phyloP scores from a whole-genome alignment of 495 filamentous ascomycete species.

The Lindgomyces ingoldianus region DNA sequence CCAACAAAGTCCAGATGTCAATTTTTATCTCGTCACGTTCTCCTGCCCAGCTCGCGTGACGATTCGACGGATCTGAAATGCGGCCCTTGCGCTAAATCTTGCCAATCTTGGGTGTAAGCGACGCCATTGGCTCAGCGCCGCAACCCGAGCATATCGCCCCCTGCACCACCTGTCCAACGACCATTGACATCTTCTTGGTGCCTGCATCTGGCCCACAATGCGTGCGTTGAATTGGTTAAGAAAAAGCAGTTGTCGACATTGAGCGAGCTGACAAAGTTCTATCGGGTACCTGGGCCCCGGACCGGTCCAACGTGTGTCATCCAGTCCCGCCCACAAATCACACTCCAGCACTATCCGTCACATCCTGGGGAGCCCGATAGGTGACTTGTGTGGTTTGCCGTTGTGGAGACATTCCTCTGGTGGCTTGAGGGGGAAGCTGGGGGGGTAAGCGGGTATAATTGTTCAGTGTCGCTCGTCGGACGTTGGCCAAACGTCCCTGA shows the following conservation, averaged over 20 bases:
- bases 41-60: background rate
- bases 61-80: slow-evolving; percentile 12
- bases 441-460: slow-evolving; percentile 1
- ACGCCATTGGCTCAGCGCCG: too few species aligned
- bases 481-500: background rate
- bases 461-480: background rate
- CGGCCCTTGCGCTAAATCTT: background rate
- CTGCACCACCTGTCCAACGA: slow-evolving; percentile 14
- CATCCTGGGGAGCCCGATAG: background rate
- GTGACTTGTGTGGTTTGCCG: background rate
- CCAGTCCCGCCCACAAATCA: slow-evolving; percentile 1
- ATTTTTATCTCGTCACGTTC: background rate
- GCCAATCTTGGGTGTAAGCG: too few species aligned
- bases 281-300: slow-evolving; percentile 5
- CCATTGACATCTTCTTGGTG: background rate
- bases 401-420: slow-evolving; percentile 8
- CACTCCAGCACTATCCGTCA: background rate
- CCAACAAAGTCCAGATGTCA: background rate
- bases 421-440: background rate
- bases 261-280: slow-evolving; percentile 3
- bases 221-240: slow-evolving; percentile 3
- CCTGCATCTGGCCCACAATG: background rate
- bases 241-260: background rate
- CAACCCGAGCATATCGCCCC: background rate
- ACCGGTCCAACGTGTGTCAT: background rate